Evolutionary conservation across 2,329 filamentous ascomycete species (phyloP), one percentile per base, ranked within the genome.

Genomic region (Bisporella sp.): DNA sequence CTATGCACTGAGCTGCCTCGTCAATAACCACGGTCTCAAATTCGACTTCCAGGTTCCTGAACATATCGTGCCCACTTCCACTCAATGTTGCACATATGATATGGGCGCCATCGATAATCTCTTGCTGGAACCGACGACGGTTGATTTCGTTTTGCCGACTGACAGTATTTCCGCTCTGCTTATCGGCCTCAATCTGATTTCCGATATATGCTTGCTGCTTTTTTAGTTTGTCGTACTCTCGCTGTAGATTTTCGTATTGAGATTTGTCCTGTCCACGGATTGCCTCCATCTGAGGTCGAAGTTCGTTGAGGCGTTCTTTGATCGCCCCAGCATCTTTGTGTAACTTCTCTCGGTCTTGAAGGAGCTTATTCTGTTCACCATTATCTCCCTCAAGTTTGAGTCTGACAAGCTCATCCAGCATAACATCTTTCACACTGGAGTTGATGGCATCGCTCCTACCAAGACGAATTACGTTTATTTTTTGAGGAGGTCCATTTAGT

Each of bases 1-100:
- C 93, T 54, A 99, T 95, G 67, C 92, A 99, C 75, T 99, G 93
- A 12, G 93, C 93, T 4, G 93, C 93, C 71, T 99, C 93, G 62
- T 99, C 93, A 56, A 99, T 96, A 59, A 99, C 88, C 57, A 99
- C 93, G 0, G 93, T 97, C 69, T 99, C 93, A 59, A 99, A 99
- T 67, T 99, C 93, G 47, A 99, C 89, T 61, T 88, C 91, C 50
- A 99, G 72, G 60, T 85, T 87, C 68, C 92, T 89, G 72, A 99
- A 96, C 83, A 97, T 95, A 59, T 99, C 93, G 63, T 99, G 95
- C 4, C 93, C 93, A 67, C 87, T 92, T 62, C 92, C 93, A 67
- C 91, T 96, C 46, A 99, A 81, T 0, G 93, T 99, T 41, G 92
- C 88, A 68, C 93, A 99, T 31, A 99, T 82, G 47, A 99, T 87